These are phyloP conservation scores for Cryptosporidium baileyi DNA, from an alignment of 169 alveolate genomes.

Conservation along the genomic window DNA sequence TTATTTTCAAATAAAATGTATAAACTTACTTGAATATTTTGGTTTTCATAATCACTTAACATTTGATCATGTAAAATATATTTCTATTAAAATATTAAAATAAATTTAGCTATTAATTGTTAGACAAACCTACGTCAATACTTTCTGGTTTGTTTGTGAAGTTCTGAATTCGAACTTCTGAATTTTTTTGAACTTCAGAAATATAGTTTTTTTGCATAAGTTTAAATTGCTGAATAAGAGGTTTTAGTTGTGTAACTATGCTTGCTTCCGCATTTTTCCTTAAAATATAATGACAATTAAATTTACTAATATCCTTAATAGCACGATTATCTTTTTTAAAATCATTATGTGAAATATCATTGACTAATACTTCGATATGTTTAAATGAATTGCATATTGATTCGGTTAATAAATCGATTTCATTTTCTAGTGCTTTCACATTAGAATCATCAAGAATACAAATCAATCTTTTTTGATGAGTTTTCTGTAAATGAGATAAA, in stretches of 20 bases:
- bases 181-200: neutral
- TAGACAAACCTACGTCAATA: neutral
- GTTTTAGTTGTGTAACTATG: constrained; percentile 74
- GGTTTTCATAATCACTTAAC: neutral
- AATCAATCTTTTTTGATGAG: constrained; percentile 72
- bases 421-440: constrained; percentile 3
- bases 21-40: constrained; percentile 2
- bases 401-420: constrained; percentile 3
- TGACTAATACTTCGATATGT: constrained; percentile 34
- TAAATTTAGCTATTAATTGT: neutral
- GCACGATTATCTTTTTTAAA: constrained; percentile 57
- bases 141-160: neutral
- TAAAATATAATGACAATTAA: constrained; percentile 63
- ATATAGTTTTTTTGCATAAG: constrained; percentile 69
- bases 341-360: constrained; percentile 65
- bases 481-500: constrained; percentile 71
- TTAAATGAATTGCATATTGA: constrained; percentile 28
- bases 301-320: neutral
- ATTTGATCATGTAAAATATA: neutral
- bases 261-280: constrained; percentile 78
- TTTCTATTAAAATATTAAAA: neutral
- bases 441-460: constrained; percentile 68
- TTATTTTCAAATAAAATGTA: no score
- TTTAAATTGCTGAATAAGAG: constrained; percentile 75
- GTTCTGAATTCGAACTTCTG: neutral